Base-by-base conservation (phyloP, 2,329 filamentous ascomycete genomes). In the Cercospora nicotianae region DNA sequence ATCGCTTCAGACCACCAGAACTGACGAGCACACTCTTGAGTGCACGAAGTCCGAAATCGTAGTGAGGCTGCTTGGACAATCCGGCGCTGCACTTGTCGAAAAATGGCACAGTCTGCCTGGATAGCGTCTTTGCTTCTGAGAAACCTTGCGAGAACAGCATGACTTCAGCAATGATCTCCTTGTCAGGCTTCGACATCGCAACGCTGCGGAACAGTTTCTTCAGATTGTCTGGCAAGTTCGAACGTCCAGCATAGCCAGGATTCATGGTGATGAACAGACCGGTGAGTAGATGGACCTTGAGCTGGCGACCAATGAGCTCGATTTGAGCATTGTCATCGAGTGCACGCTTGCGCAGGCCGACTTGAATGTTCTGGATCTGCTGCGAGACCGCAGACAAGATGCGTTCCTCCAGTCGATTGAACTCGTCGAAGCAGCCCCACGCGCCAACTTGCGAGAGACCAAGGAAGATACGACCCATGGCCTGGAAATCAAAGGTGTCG, bases 221-320 rank as follows among this genome's bases (percentile, higher is more conserved):
- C 83, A 99, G 81, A 79, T 99, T 99, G 82, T 99, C 95, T 2
- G 95, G 95, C 76, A 99, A 83, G 81, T 99, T 99, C 60, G 95
- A 99, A 81, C 95, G 92, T 66, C 95, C 95, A 63, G 95, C 95
- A 81, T 99, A 99, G 63, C 95, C 95, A 79, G 95, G 95, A 80
- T 99, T 99, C 96, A 99, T 99, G 45, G 95, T 99, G 79, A 99
- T 99, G 84, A 99, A 99, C 78, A 99, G 95, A 74, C 95, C 95
- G 61, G 96, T 98, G 78, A 97, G 96, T 69, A 87, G 86, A 76
- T 97, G 96, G 73, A 99, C 95, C 70, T 86, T 88, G 59, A 99
- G 86, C 74, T 96, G 93, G 65, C 95, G 91, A 60, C 94, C 94
- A 64, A 98, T 91, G 20, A 99, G 85, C 79, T 99, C 95, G 74